Base-by-base conservation (phyloP, 202 grass and related monocot species). In the Dendrocalamus latiflorus region DNA sequence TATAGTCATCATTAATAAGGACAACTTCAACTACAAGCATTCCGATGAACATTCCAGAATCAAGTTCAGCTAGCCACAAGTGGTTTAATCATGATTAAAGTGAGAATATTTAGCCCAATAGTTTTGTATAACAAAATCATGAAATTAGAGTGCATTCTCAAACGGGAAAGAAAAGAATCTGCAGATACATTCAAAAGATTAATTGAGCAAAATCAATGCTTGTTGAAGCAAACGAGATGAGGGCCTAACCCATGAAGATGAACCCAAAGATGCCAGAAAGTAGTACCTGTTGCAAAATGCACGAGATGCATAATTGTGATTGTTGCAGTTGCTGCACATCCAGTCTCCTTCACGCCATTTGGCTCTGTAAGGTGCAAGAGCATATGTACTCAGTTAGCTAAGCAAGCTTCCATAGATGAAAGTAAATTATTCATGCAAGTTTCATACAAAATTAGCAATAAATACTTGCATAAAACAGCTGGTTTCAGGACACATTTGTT, bases 241-340 rank as follows among this genome's bases (percentile, higher is more conserved):
- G 3, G 6, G 28, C 47, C 24, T 65, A 11, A 74, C 15, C 9
- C 69, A 56, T n/a, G 43, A 68, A 38, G 25, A 21, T 57, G 3
- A 79, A 62, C 34, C 75, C 4, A 77, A 77, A 34, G 28, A 66
- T 4, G 28, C 9, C 37, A 73, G 0, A 47, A 42, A 34, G 59
- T 8, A 73, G 24, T 90, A 98, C 96, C 96, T 95, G 96, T 95
- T 89, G 93, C n/a, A n/a, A n/a, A n/a, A n/a, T n/a, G n/a, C n/a
- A n/a, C n/a, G n/a, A n/a, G n/a, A n/a, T n/a, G n/a, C 91, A 89
- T 93, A 98, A 84, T 98, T 98, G 82, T 98, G 96, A 90, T 98
- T 98, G 82, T 89, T n/a, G n/a, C n/a, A n/a, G n/a, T n/a, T n/a
- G n/a, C n/a, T n/a, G n/a, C n/a, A n/a, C n/a, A n/a, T n/a, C n/a